Evolutionary conservation across 2,329 filamentous ascomycete genomes (phyloP).

Genomic region (Cercospora citrullina): DNA sequence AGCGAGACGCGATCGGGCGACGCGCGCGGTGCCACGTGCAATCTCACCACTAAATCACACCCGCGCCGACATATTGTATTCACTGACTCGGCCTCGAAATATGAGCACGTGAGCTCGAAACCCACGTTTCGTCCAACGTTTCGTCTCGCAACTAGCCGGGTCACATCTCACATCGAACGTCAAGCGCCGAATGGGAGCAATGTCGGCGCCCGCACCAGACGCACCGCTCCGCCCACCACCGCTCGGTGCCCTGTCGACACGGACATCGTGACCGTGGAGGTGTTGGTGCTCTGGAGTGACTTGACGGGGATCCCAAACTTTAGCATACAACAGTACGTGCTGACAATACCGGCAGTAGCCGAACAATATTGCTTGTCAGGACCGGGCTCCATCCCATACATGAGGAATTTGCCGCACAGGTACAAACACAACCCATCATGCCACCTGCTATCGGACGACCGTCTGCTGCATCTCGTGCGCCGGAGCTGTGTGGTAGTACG

Average conservation of each 20-base stretch:
- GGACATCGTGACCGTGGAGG: background rate
- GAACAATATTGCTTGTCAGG: slow-evolving; percentile 9
- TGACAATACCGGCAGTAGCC: slow-evolving; percentile 15
- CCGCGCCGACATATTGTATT: background rate
- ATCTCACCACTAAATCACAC: background rate
- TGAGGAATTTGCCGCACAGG: slow-evolving; percentile 9
- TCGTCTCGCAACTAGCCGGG: background rate
- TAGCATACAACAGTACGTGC: slow-evolving; percentile 3
- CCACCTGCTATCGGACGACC: slow-evolving; percentile 13
- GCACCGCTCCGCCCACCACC: background rate
- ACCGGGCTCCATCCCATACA: slow-evolving; percentile 17
- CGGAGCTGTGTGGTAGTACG: slow-evolving; percentile 19
- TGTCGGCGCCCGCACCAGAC: background rate
- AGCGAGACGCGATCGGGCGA: slow-evolving; percentile 11
- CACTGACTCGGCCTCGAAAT: slow-evolving; percentile 17
- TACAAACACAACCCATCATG: slow-evolving; percentile 13
- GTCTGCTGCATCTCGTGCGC: slow-evolving; percentile 24
- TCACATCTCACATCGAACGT: background rate
- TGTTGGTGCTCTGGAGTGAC: slow-evolving; percentile 4
- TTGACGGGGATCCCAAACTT: background rate
- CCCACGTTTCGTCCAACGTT: background rate
- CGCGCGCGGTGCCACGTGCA: slow-evolving; percentile 8
- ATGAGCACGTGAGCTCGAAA: slow-evolving; percentile 10
- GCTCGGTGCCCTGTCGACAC: background rate
- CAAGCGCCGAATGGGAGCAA: background rate